Percentiles rank a stretch among this genome's conserved stretches.
These are phyloP conservation scores for Talaromyces nanjingensis DNA, from an alignment of 495 filamentous ascomycete species.

Conservation along the genomic window DNA sequence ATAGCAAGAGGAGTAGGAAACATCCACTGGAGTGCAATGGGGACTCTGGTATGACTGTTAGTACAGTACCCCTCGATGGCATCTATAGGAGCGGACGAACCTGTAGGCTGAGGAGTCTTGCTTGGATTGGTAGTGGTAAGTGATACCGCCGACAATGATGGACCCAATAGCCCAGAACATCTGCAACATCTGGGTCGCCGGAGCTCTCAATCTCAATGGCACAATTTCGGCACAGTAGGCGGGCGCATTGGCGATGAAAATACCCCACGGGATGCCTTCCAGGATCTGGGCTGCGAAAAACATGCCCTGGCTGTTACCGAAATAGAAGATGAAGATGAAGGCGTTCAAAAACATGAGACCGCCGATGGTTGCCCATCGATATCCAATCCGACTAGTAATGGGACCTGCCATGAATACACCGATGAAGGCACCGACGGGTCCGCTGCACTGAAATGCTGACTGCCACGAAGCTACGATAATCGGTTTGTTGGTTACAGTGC, in stretches of 20 bases:
- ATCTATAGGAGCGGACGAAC: conserved; percentile 29
- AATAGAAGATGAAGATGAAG: conserved; percentile 42
- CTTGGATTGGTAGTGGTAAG: conserved; percentile 33
- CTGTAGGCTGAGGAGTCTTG: conserved; percentile 29
- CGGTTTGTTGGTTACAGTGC: conserved; percentile 9
- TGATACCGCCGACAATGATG: conserved; percentile 39
- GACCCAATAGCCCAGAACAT: conserved; percentile 41
- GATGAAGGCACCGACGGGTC: conserved; percentile 36
- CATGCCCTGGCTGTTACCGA: conserved; percentile 29
- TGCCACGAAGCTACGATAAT: conserved; percentile 37
- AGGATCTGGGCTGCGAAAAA: conserved; percentile 39
- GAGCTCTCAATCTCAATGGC: conserved; percentile 35
- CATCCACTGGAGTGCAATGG: conserved; percentile 42
- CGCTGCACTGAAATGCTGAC: conserved; percentile 36
- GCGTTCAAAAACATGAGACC: conserved; percentile 36
- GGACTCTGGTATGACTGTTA: conserved; percentile 30
- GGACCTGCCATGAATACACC: conserved; percentile 39
- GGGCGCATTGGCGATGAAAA: conserved; percentile 41
- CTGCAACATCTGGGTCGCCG: conserved; percentile 40
- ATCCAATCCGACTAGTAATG: conserved; percentile 39
- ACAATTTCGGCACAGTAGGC: conserved; percentile 40
- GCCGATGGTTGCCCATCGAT: conserved; percentile 36
- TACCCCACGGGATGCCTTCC: conserved; percentile 43
- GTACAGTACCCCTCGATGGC: conserved; percentile 20
- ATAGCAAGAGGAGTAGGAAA: conserved; percentile 34